These are phyloP conservation scores for Parachlorella kessleri DNA, from an alignment of 139 green algal genomes.

Conservation along the genomic window DNA sequence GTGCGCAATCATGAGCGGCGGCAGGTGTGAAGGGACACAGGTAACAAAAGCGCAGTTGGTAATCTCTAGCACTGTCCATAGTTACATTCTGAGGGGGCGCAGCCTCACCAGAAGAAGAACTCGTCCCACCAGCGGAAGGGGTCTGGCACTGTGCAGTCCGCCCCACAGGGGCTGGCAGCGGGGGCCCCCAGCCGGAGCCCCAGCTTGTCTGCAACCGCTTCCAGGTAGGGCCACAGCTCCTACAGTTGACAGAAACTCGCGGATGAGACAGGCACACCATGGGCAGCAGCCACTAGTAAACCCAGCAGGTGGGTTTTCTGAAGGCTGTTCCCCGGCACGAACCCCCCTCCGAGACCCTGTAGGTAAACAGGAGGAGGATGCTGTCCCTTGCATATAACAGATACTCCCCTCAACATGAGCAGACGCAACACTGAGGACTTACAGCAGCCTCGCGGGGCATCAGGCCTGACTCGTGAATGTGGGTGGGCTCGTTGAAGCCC, in stretches of 20 bases:
- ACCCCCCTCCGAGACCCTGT: too few species aligned
- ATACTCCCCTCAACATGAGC: too few species aligned
- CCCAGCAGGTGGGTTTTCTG: neutral
- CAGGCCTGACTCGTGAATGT: constrained; percentile 9
- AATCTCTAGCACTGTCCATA: too few species aligned
- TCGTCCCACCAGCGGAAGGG: constrained; percentile 33
- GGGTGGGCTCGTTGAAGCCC: constrained; percentile 33
- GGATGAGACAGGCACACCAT: neutral
- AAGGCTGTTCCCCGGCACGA: neutral
- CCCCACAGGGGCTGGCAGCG: constrained; percentile 18
- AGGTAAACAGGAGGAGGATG: too few species aligned
- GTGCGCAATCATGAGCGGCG: too few species aligned
- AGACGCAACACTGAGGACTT: too few species aligned
- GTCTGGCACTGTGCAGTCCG: neutral
- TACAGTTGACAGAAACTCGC: neutral
- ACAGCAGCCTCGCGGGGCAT: constrained; percentile 22
- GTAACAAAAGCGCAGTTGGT: too few species aligned
- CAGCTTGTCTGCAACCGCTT: constrained; percentile 10
- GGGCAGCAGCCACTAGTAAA: neutral
- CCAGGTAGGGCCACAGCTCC: constrained; percentile 24
- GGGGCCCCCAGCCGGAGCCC: constrained; percentile 16
- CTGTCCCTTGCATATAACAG: too few species aligned
- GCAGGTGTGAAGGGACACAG: too few species aligned
- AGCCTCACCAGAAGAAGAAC: constrained; percentile 22
- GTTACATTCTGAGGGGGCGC: too few species aligned